Percentiles rank a stretch among this genome's conserved stretches.
Evolutionary conservation across 306 rosid genomes (phyloP).

Genomic region (Sindora glabra): DNA sequence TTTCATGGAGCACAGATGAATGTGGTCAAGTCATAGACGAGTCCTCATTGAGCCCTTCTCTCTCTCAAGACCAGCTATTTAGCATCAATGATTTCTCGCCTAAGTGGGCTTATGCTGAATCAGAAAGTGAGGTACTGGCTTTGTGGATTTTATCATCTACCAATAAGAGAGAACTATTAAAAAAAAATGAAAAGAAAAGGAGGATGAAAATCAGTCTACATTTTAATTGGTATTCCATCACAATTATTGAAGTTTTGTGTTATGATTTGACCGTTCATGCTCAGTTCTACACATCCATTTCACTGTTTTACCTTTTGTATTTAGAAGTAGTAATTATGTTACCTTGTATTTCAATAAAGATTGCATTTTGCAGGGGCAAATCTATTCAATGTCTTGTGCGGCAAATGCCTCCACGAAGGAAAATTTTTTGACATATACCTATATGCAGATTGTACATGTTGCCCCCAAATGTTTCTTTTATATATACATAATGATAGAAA

Average conservation of each 20-base stretch:
- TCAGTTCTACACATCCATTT: no score
- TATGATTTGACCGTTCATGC: no score
- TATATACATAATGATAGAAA: no score
- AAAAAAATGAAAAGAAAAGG: constrained; percentile 3
- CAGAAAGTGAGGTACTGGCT: constrained; percentile 57
- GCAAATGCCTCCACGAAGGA: no score
- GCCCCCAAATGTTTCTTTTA: no score
- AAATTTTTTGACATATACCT: no score
- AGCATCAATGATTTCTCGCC: constrained; percentile 75
- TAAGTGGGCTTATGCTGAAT: constrained; percentile 60
- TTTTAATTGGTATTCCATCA: not conserved
- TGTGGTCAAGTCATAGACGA: constrained; percentile 54
- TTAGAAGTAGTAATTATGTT: not conserved
- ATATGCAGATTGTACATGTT: no score
- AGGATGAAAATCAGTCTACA: no score
- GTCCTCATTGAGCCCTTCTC: constrained; percentile 79
- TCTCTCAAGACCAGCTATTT: constrained; percentile 78
- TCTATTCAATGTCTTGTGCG: no score
- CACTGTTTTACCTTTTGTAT: not conserved
- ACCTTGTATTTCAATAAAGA: not conserved
- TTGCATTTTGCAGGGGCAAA: no score
- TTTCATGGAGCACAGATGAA: constrained; percentile 77
- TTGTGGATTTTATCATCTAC: not conserved
- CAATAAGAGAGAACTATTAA: not conserved
- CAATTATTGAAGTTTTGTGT: not conserved